A percentile compares a stretch with the other conserved stretches of the same genome.
Conservation (phyloP, 2,329 filamentous ascomycete genomes). For the Aspergillus ochraceoroseus region DNA sequence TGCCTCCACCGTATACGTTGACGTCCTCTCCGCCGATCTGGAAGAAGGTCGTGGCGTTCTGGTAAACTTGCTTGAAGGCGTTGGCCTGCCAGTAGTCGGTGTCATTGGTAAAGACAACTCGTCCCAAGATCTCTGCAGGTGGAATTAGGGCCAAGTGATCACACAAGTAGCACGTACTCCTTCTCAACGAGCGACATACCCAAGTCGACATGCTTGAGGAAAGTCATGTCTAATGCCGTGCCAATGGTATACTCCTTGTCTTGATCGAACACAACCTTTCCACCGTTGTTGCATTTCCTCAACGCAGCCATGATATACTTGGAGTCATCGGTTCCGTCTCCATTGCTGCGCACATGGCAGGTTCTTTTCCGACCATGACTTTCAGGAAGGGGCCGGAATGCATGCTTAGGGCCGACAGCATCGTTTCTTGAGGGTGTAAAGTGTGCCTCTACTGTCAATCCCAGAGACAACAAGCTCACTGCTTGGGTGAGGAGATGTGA, state of each 20-base stretch:
- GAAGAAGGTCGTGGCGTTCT: conserved; percentile 64
- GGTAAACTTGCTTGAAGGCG: conserved; percentile 60
- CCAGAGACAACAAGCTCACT: conserved; percentile 23
- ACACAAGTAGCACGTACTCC: too few relatives aligned
- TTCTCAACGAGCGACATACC: too few relatives aligned
- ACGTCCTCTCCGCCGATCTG: conserved; percentile 62
- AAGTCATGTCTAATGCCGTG: conserved; percentile 61
- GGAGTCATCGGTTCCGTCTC: conserved; percentile 46
- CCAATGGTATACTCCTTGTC: conserved; percentile 58
- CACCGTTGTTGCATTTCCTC: conserved; percentile 58
- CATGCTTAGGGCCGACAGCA: conserved; percentile 26
- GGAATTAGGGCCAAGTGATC: too few relatives aligned
- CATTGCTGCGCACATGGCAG: conserved; percentile 29
- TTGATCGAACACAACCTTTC: conserved; percentile 55
- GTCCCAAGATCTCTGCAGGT: conserved; percentile 52
- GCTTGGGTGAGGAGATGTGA: conserved; percentile 22
- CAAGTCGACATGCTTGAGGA: conserved; percentile 59
- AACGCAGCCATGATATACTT: conserved; percentile 52
- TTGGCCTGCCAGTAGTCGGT: conserved; percentile 65
- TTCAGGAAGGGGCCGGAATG: conserved; percentile 30
- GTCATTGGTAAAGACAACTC: conserved; percentile 60
- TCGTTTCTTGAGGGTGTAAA: conserved; percentile 23
- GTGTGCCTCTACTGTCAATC: conserved; percentile 15
- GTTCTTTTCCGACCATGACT: conserved; percentile 25
- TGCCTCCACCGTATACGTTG: conserved; percentile 63